Base-by-base conservation (phyloP, 2,329 filamentous ascomycete species). In the Dothistroma septosporum region DNA sequence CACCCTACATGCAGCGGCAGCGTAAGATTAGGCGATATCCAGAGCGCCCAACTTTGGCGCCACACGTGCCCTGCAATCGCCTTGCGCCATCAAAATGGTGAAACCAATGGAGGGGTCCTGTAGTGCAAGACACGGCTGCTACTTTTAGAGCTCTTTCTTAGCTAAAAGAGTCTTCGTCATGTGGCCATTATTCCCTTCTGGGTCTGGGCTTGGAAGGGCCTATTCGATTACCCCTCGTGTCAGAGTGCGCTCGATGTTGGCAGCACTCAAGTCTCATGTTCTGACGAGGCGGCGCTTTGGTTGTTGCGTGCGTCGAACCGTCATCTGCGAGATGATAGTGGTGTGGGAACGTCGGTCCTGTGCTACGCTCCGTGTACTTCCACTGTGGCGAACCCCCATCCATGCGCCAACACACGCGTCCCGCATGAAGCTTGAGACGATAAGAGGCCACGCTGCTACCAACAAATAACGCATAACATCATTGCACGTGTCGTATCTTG, bases 11-110 rank as follows among this genome's bases (percentile, higher is more conserved):
- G 10, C 24, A 21, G 44, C 41, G 41, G 19, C 59, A 41, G 35
- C 35, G 50, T 55, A 63, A 58, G 58, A 61, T 63, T 59, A 61
- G 53, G 53, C 61, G 54, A 61, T 37, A 53, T 21, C 35, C 10
- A 54, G 50, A 49, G 32, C 50, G n/a, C 49, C n/a, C 31, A 41
- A 14, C 14, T 44, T 3, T 56, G 50, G 61, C 56, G 57, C 61
- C 61, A 59, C 56, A 57, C 53, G 54, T 32, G 53, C 37, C 53
- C 56, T 56, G 54, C 19, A 57, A 60, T 41, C 14, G 53, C 58
- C 44, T 57, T 53, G 28, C 59, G 52, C 35, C 54, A 41, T 46
- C 49, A 48, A 37, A 44, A 50, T 49, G 32, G n/a, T 64, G 62
- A 64, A 61, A 64, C 62, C 32, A n/a, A 44, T n/a, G 37, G 16